These are phyloP conservation scores for Acrodontium crateriforme DNA, from an alignment of 2,329 filamentous ascomycete species.

Conservation along the genomic window DNA sequence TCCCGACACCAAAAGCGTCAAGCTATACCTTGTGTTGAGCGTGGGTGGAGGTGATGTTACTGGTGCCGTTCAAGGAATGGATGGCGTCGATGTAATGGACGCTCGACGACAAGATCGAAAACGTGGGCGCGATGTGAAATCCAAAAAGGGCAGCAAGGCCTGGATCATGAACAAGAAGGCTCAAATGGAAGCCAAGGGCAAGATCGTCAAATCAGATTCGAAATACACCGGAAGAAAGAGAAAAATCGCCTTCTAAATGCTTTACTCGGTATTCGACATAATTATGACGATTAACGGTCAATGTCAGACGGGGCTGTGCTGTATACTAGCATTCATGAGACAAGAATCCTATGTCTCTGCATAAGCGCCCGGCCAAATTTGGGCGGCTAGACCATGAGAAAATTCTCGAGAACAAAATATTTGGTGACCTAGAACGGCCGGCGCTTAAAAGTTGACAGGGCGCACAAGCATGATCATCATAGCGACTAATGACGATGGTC, in stretches of 20 bases:
- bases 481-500: too few relatives aligned
- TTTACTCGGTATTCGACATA: too few relatives aligned
- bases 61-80: constrained; percentile 77
- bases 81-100: constrained; percentile 66
- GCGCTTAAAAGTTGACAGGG: too few relatives aligned
- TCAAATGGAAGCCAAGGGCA: constrained; percentile 89
- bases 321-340: too few relatives aligned
- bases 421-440: too few relatives aligned
- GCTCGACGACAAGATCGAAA: constrained; percentile 40
- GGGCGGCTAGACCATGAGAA: too few relatives aligned
- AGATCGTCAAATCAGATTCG: constrained; percentile 78
- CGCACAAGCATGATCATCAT: too few relatives aligned
- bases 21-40: constrained; percentile 89
- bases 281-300: too few relatives aligned
- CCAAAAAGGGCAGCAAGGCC: constrained; percentile 64
- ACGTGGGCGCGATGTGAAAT: constrained; percentile 33
- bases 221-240: constrained; percentile 92
- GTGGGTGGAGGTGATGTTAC: constrained; percentile 77
- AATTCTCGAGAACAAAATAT: too few relatives aligned
- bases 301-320: too few relatives aligned
- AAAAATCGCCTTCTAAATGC: constrained; percentile 60
- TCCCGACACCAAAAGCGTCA: constrained; percentile 87
- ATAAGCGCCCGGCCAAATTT: too few relatives aligned
- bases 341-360: too few relatives aligned
- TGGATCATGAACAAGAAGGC: constrained; percentile 83